These are phyloP conservation scores for Dendrobium chrysotoxum DNA, from an alignment of 106 monocot species.

Conservation along the genomic window DNA sequence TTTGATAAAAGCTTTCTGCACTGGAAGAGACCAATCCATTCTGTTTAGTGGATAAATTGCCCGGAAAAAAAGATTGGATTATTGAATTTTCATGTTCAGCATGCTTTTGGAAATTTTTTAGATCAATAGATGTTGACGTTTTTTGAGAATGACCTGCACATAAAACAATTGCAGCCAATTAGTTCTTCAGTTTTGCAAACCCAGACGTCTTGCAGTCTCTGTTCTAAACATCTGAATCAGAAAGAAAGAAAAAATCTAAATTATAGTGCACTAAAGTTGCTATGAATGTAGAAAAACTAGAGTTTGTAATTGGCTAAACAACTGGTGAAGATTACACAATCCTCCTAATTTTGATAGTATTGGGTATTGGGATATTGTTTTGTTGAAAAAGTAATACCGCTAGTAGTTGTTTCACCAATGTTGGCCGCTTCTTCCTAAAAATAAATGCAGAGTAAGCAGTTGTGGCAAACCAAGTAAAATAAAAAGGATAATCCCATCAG, in stretches of 20 bases:
- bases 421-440: constrained; percentile 31
- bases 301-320: too few relatives aligned
- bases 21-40: background rate
- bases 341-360: too few relatives aligned
- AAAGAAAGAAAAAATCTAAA: too few relatives aligned
- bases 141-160: constrained; percentile 19
- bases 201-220: too few relatives aligned
- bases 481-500: background rate
- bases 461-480: background rate
- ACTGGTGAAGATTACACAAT: too few relatives aligned
- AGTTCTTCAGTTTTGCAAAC: too few relatives aligned
- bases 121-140: background rate
- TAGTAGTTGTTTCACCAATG: constrained; percentile 6
- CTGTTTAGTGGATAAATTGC: background rate
- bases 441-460: constrained; percentile 12
- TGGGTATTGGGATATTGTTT: too few relatives aligned
- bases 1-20: background rate
- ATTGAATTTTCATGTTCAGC: background rate
- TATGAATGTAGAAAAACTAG: too few relatives aligned
- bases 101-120: background rate
- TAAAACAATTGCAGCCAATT: background rate
- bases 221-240: too few relatives aligned
- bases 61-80: background rate
- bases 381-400: constrained; percentile 3
- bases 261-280: too few relatives aligned